phyloP scores from a whole-genome alignment of 2,329 filamentous ascomycete species.

The Macrophomina phaseolina region DNA sequence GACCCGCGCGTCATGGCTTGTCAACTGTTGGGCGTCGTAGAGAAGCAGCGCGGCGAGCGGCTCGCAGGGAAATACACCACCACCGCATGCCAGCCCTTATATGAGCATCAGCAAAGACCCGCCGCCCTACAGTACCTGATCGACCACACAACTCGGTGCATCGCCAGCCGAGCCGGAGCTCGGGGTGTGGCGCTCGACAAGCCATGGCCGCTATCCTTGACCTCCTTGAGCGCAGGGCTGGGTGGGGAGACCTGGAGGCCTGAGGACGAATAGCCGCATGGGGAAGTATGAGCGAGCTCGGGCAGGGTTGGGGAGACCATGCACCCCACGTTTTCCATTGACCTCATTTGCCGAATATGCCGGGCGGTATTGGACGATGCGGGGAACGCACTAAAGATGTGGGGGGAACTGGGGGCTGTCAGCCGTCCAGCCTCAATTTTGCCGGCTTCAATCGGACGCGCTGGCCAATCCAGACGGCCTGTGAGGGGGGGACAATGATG shows the following conservation, averaged over 20 bases:
- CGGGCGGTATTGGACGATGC: not conserved
- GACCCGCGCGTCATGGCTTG: not conserved
- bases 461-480: not conserved
- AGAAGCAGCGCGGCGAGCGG: not conserved
- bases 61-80: not conserved
- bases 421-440: not conserved
- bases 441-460: too few relatives aligned
- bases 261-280: too few relatives aligned
- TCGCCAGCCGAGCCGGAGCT: conserved; percentile 8
- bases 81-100: not conserved
- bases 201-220: not conserved
- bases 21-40: not conserved
- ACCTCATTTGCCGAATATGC: not conserved
- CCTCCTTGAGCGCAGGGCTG: not conserved
- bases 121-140: not conserved
- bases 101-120: not conserved
- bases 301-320: not conserved
- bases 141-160: conserved; percentile 3
- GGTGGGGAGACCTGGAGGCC: not conserved
- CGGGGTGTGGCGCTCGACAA: not conserved
- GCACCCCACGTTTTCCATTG: not conserved
- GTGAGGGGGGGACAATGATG: not conserved
- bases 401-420: conserved; percentile 1
- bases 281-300: not conserved
- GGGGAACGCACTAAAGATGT: not conserved